These are phyloP conservation scores for Cladorrhinum sp. DNA, from an alignment of 2,329 filamentous ascomycete genomes.

Conservation along the genomic window DNA sequence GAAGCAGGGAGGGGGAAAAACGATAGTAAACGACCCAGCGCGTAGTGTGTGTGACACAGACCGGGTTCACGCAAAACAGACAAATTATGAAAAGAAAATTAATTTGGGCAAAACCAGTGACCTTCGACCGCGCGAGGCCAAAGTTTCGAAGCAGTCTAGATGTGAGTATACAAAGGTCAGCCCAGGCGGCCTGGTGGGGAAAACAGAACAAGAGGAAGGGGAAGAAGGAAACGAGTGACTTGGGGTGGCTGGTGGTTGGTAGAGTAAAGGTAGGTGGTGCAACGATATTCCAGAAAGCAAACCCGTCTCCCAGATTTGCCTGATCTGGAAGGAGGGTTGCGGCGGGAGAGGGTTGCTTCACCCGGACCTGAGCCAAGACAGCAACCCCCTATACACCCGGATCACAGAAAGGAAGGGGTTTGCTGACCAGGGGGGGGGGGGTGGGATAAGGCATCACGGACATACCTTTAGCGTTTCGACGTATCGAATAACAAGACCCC, in stretches of 20 bases:
- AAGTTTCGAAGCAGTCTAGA: conserved; percentile 21
- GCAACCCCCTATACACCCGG: conserved; percentile 33
- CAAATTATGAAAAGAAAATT: conserved; percentile 16
- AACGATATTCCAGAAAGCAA: conserved; percentile 17
- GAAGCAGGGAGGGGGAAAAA: neutral
- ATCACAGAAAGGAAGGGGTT: conserved; percentile 31
- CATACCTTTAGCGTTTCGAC: conserved; percentile 41
- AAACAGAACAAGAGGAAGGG: conserved; percentile 20
- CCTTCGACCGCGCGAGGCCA: conserved; percentile 24
- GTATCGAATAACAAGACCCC: conserved; percentile 29
- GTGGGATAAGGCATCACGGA: conserved; percentile 35
- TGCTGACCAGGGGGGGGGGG: conserved; percentile 25
- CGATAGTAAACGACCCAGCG: conserved; percentile 10
- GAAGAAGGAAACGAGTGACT: conserved; percentile 13
- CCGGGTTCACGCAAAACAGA: conserved; percentile 20
- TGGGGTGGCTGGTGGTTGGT: conserved; percentile 1
- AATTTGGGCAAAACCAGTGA: conserved; percentile 22
- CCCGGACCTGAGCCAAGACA: conserved; percentile 26
- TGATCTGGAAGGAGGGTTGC: conserved; percentile 24
- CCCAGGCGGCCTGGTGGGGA: conserved; percentile 12
- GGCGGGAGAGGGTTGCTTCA: conserved; percentile 28
- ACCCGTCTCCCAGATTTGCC: conserved; percentile 26
- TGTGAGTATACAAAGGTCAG: conserved; percentile 22
- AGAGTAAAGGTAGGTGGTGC: conserved; percentile 5
- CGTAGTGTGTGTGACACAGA: conserved; percentile 25